A percentile compares a stretch with the other conserved stretches of the same genome.
These are phyloP conservation scores for Hypomyces rosellus DNA, from an alignment of 2,329 filamentous ascomycete species.

Conservation along the genomic window DNA sequence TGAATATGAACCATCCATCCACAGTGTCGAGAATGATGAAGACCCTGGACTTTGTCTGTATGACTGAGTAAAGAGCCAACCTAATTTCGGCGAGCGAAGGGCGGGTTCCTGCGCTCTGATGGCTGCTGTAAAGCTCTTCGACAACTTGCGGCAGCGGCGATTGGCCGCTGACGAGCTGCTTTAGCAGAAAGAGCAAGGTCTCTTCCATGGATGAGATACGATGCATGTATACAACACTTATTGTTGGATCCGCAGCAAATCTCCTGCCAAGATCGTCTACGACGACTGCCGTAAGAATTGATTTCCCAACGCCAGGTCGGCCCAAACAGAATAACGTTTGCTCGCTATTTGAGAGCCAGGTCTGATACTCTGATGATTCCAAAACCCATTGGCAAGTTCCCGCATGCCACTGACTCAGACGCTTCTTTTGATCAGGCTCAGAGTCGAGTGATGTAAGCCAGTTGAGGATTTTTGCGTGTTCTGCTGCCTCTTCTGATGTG, in stretches of 20 bases:
- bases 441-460: neutral
- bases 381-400: constrained; percentile 3
- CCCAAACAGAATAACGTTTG: neutral
- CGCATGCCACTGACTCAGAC: neutral
- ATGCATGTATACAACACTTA: neutral
- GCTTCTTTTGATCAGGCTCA: neutral
- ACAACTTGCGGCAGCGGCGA: neutral
- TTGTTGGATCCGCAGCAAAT: neutral
- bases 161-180: neutral
- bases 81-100: constrained; percentile 7
- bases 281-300: neutral
- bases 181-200: neutral
- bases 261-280: neutral
- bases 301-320: neutral
- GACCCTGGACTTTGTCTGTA: neutral
- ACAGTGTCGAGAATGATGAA: constrained; percentile 7
- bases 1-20: neutral
- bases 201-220: neutral
- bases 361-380: neutral
- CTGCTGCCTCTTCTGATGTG: too few species aligned
- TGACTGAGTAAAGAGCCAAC: constrained; percentile 1
- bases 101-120: neutral
- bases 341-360: neutral
- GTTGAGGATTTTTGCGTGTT: neutral
- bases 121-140: neutral